phyloP scores from a whole-genome alignment of 129 eudicot species.

The Daucus carota region DH1_v3.0 NC_030381.2:4395001-4395500 shows the following conservation, averaged over 20 bases:
- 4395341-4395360: conserved; percentile 82
- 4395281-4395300: conserved; percentile 56
- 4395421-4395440: background rate
- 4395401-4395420: conserved; percentile 41
- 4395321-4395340: conserved; percentile 81
- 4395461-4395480: background rate
- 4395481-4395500: conserved; percentile 24
- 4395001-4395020: conserved; percentile 86
- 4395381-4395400: conserved; percentile 47
- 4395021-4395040: conserved; percentile 82
- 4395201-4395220: conserved; percentile 25
- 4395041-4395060: conserved; percentile 29
- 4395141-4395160: background rate
- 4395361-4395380: conserved; percentile 31
- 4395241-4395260: conserved; percentile 92
- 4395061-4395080: background rate
- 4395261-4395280: conserved; percentile 42
- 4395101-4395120: background rate
- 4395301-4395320: conserved; percentile 88
- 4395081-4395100: background rate
- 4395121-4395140: too few species aligned
- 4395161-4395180: conserved; percentile 27
- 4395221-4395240: conserved; percentile 39
- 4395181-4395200: conserved; percentile 29
- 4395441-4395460: background rate